A percentile compares a stretch with the other conserved stretches of the same genome.
Evolutionary conservation across 495 filamentous ascomycete genomes (phyloP).

Genomic region (Delitschia confertaspora): DNA sequence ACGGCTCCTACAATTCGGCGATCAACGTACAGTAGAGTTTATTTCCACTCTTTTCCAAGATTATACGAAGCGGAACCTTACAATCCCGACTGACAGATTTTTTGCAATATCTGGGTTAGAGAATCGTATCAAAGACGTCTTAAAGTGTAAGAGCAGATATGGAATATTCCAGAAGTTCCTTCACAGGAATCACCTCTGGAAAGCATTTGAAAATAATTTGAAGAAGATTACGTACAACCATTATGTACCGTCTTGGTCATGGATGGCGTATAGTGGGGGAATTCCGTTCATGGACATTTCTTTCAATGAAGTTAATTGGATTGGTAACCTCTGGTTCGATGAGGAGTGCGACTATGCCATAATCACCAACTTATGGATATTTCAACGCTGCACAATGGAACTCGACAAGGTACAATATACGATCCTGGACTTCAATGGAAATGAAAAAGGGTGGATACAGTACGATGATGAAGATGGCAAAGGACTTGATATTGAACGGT

Average conservation of each 20-base stretch:
- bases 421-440: too few species aligned
- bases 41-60: too few species aligned
- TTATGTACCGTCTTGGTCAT: background rate
- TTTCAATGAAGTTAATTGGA: background rate
- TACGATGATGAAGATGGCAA: too few species aligned
- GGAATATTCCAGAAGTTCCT: background rate
- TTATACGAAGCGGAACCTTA: background rate
- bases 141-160: too few species aligned
- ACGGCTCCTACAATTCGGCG: background rate
- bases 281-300: background rate
- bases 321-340: background rate
- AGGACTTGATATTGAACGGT: too few species aligned
- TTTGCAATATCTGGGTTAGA: conserved; percentile 4
- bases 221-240: background rate
- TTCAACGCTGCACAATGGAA: too few species aligned
- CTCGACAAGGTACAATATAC: too few species aligned
- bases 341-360: too few species aligned
- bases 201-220: background rate
- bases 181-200: conserved; percentile 1
- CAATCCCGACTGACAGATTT: background rate
- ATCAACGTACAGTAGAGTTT: background rate
- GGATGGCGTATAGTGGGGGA: too few species aligned
- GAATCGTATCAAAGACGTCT: background rate
- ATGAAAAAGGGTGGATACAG: too few species aligned
- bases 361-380: too few species aligned